Base-by-base conservation (phyloP, 2,329 filamentous ascomycete genomes). In the Didymella keratinophila region DNA sequence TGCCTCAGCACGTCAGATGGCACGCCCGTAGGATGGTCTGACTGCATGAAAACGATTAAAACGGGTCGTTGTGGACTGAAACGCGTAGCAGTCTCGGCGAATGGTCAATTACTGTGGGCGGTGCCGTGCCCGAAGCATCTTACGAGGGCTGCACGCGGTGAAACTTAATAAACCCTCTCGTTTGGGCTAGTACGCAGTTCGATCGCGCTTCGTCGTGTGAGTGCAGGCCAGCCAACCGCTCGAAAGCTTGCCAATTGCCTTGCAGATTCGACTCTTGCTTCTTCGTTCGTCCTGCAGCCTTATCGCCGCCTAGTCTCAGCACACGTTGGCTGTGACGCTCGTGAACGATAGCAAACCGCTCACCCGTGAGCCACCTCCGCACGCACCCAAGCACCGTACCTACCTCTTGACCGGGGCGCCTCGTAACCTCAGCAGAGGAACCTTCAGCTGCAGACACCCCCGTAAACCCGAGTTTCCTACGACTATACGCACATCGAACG, bases 141-240 rank as follows among this genome's bases (percentile, higher is more conserved):
- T 55, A 52, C 47, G 42, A 55, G 51, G 51, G 57, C 57, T 60
- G 57, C 57, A 56, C 57, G 57, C 57, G 52, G 56, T 58, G 56
- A 46, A 58, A 58, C 56, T 58, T 50, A 53, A 58, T 58, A 46
- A 53, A 53, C 39, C 39, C 30, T 41, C 64, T 61, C 55, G 48
- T 63, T 61, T 36, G 16, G 57, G 65, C 54, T 65, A 68, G 62
- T 48, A 65, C 67, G 61, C 60, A 60, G 62, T 58, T 58, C 44
- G 37, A 60, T 61, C 63, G 57, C 58, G 62, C 65, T 61, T 61
- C 60, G 56, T 52, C 58, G 36, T 53, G 59, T 58, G 61, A 56
- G 59, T 60, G 62, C 61, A 64, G 56, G 58, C 43, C 52, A 54
- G 52, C 47, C 47, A 54, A 48, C 46, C 52, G 41, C 61, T 59